Percentiles rank a stretch among this genome's conserved stretches.
These are phyloP conservation scores for Harringtonia lauricola DNA, from an alignment of 2,329 filamentous ascomycete species.

Conservation along the genomic window DNA sequence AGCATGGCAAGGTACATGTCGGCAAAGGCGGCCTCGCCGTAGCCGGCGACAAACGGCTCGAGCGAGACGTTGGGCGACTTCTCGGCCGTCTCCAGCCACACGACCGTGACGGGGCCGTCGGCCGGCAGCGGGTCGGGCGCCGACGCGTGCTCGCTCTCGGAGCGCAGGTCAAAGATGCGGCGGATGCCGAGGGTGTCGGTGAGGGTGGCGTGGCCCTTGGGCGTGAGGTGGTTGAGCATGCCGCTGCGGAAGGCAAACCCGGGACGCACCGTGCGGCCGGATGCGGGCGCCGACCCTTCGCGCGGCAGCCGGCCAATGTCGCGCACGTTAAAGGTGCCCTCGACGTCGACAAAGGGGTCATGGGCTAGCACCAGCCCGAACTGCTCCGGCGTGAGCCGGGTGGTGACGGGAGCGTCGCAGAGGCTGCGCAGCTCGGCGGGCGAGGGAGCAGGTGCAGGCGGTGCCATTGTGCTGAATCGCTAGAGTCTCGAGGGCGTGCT, in stretches of 20 bases:
- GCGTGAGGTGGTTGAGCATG: slow-evolving; percentile 25
- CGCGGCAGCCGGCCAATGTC: slow-evolving; percentile 34
- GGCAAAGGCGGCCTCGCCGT: slow-evolving; percentile 31
- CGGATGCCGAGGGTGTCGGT: slow-evolving; percentile 25
- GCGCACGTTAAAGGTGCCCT: slow-evolving; percentile 39
- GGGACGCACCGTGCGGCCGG: slow-evolving; percentile 24
- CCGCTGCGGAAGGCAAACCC: slow-evolving; percentile 36
- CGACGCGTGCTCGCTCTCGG: slow-evolving; percentile 27
- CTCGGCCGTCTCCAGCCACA: slow-evolving; percentile 27
- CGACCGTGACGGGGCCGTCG: slow-evolving; percentile 29
- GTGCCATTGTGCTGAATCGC: not conserved
- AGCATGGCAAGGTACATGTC: slow-evolving; percentile 37
- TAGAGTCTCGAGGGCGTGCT: too few species aligned
- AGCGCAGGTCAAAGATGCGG: slow-evolving; percentile 41
- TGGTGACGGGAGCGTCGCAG: slow-evolving; percentile 27
- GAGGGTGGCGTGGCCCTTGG: slow-evolving; percentile 25
- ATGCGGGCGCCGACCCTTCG: not conserved
- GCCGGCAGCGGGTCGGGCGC: slow-evolving; percentile 32
- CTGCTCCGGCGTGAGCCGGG: slow-evolving; percentile 24
- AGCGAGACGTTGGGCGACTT: slow-evolving; percentile 26
- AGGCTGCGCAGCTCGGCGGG: slow-evolving; percentile 24
- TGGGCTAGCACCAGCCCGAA: slow-evolving; percentile 24
- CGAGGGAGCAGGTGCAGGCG: not conserved
- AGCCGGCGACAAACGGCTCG: slow-evolving; percentile 30
- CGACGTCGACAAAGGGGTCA: slow-evolving; percentile 35